Base-by-base conservation (phyloP, 2,329 filamentous ascomycete species). In the Cladosporium sp. region DNA sequence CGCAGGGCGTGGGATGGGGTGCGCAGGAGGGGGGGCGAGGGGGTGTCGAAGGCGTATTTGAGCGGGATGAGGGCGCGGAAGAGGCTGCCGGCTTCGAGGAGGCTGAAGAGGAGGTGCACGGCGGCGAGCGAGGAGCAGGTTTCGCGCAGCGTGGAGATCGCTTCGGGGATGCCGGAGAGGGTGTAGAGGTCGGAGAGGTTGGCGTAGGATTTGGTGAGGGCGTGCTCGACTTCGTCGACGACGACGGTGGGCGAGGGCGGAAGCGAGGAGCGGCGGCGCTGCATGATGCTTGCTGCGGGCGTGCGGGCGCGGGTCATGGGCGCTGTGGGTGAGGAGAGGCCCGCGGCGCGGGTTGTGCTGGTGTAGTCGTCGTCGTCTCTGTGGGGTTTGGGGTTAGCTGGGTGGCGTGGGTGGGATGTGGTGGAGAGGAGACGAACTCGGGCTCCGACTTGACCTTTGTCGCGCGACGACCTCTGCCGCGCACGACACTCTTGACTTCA, bases 211-310 rank as follows among this genome's bases (percentile, higher is more conserved):
- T 80, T 80, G 42, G 83, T 68, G 8, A 85, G 82, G 56, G 81
- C 83, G 64, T 80, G 83, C 71, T 93, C 90, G 66, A 95, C 83
- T 57, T 82, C 83, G 60, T 85, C 77, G 37, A 85, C 87, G 34
- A 95, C 84, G 56, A 86, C 83, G 38, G 87, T 84, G 5, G 90
- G 90, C 2, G 89, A 90, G 8, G 89, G 83, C 18, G 89, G 89
- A 48, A 95, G 76, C n/a, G 59, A 58, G 33, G 60, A 57, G 43
- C 49, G 52, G 33, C 57, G 49, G 43, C 56, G 58, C 48, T 54
- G 43, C 41, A 46, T 45, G 46, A 38, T 41, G 45, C 54, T 59
- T 11, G 60, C 50, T 18, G 65, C 64, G 3, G 71, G 70, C 3
- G 67, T 71, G 19, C 40, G 48, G 19, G 65, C 66, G 16, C 55